Base-by-base conservation (phyloP, 805 yeast genomes). In the Millerozyma miso region DNA sequence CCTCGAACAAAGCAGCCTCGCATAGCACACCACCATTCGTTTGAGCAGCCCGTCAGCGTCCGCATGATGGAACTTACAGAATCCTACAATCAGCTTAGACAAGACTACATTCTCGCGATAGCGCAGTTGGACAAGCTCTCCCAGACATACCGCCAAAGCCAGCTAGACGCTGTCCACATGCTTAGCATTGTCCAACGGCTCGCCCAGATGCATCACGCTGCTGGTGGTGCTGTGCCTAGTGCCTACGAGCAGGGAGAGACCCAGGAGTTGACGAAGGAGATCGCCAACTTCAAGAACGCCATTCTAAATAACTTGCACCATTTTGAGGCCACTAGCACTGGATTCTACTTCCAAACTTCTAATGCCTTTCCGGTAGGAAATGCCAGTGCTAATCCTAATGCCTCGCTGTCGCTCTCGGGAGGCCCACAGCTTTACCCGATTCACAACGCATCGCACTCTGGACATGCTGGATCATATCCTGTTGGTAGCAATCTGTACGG, bases 131-230 rank as follows among this genome's bases (percentile, higher is more conserved):
- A 79, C 20, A 51, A 67, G 8, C 67, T 80, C 4, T 56, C 63
- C 26, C 76, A 73, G 4, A 80, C 78, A 38, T 52, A 77, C 44
- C 70, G 73, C 31, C 66, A 68, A 41, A 68, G 76, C 14, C 79
- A 78, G 51, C 52, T 69, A 41, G 88, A 81, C 50, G 65, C 78
- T 60, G 73, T 80, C 2, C 69, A 69, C 32, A 45, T 81, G 6
- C 50, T 81, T 8, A 85, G 80, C 17, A 53, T 74, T 38, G 55
- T 73, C 19, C 39, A 37, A 33, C 39, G 39, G 14, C 10, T 23
- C 29, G 33, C 75, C 71, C 40, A 59, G 50, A 37, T 40, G 18
- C 23, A 32, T 36, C 38, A 23, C 29, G 10, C 29, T 10, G 6
- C 29, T 23, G 29, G 29, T 6, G 43, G 31, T 40, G 40, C 17